These are phyloP conservation scores for Pyrrhoderma noxium DNA, from an alignment of 1,284 basidiomycete species.

Conservation along the genomic window DNA sequence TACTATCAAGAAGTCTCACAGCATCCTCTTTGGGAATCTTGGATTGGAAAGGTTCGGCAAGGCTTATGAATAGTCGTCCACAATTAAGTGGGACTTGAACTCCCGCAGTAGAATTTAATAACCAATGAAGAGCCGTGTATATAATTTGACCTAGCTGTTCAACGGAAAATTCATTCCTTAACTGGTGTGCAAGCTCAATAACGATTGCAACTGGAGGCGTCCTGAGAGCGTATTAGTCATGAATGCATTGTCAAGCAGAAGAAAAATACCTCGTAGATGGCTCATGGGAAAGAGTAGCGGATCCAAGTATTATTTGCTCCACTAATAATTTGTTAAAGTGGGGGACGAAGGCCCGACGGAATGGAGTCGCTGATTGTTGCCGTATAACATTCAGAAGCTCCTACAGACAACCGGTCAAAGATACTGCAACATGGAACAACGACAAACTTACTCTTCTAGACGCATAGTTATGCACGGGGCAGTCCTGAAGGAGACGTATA, in stretches of 20 bases:
- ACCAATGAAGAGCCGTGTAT: slow-evolving; percentile 79
- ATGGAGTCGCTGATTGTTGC: slow-evolving; percentile 80
- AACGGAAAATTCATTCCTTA: slow-evolving; percentile 77
- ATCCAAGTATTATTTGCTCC: slow-evolving; percentile 87
- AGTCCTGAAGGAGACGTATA: slow-evolving; percentile 88
- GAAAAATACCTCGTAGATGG: slow-evolving; percentile 67
- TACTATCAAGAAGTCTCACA: slow-evolving; percentile 64
- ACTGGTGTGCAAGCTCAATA: slow-evolving; percentile 91
- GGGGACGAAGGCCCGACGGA: slow-evolving; percentile 75
- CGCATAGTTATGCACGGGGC: slow-evolving; percentile 81
- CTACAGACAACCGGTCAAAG: slow-evolving; percentile 32
- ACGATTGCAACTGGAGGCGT: slow-evolving; percentile 78
- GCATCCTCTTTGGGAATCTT: slow-evolving; percentile 64
- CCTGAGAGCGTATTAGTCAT: slow-evolving; percentile 29
- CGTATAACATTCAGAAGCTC: slow-evolving; percentile 92
- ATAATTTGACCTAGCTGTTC: slow-evolving; percentile 78
- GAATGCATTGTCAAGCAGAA: not conserved
- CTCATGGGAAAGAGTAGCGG: slow-evolving; percentile 64
- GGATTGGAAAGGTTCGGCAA: slow-evolving; percentile 76
- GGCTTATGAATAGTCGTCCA: slow-evolving; percentile 88
- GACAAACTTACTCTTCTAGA: slow-evolving; percentile 57
- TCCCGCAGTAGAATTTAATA: slow-evolving; percentile 85
- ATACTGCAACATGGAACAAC: not conserved
- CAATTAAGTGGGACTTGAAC: slow-evolving; percentile 87
- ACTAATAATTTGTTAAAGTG: slow-evolving; percentile 90